Conservation (phyloP, 148 eudicot species). For the Amaranthus cruentus region DNA sequence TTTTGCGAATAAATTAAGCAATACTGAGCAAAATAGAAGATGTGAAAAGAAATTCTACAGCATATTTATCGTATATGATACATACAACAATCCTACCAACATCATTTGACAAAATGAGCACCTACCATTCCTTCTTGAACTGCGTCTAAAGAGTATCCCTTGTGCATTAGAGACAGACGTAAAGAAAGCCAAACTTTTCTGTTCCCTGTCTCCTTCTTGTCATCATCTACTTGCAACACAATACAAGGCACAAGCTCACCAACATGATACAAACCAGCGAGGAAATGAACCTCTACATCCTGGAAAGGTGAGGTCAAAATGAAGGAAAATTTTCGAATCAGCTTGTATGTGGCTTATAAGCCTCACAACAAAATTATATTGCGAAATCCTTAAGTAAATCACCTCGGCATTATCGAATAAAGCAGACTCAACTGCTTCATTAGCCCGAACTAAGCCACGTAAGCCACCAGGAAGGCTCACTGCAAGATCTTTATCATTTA, state of each 20-base stretch:
- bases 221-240: conserved; percentile 74
- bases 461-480: conserved; percentile 93
- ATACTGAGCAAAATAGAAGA: not conserved
- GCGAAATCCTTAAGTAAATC: conserved; percentile 14
- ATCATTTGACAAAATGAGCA: not conserved
- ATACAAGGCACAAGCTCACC: conserved; percentile 89
- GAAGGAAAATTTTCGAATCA: not conserved
- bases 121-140: conserved; percentile 98
- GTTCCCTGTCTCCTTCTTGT: conserved; percentile 74
- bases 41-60: not conserved
- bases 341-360: not conserved
- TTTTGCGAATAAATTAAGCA: not conserved
- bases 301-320: conserved; percentile 14
- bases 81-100: not conserved
- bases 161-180: conserved; percentile 77
- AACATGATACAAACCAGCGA: conserved; percentile 57
- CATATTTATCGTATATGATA: not conserved
- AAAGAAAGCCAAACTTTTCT: conserved; percentile 86
- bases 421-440: conserved; percentile 66
- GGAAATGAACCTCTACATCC: conserved; percentile 47
- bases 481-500: conserved; percentile 83
- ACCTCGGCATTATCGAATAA: conserved; percentile 35
- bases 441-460: conserved; percentile 84
- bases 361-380: not conserved
- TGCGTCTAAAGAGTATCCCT: conserved; percentile 64